Evolutionary conservation across 2,329 filamentous ascomycete genomes (phyloP), one percentile per base, ranked within the genome.

Genomic region (Epichloe festucae): DNA sequence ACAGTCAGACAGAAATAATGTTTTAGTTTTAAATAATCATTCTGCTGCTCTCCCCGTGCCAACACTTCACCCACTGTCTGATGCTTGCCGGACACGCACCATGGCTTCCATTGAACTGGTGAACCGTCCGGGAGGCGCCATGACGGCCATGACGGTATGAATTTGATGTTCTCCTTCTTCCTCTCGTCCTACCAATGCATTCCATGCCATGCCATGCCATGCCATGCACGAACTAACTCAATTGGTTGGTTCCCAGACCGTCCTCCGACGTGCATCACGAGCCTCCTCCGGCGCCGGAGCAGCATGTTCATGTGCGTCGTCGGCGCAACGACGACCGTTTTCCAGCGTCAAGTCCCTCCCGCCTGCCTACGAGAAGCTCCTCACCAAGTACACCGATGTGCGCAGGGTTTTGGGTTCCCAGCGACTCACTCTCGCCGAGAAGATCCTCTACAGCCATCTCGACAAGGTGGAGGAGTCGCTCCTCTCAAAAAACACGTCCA

Each of bases 401-500:
- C 77, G 78, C 50, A 77, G 79, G 50, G 79, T 95, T 10, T 77
- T 96, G 36, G 85, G 84, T 47, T 61, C 70, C 53, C 72, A 74
- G 58, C 73, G 75, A 52, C 79, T 98, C 54, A 96, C 91, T 2
- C 79, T 98, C 52, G 89, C 93, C 56, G 93, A 98, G 72, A 98
- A 98, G 79, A 96, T 98, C 62, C 79, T 98, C 53, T 98, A 97
- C 75, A 89, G 90, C 62, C 93, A 98, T 72, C 76, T 98, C 57
- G 85, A 93, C 70, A 87, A 89, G 63, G 81, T 84, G 6, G 90
- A 95, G 70, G 89, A 95, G 67, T 90, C 89, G 39, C 79, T 98
- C 50, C 75, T 95, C 54, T 81, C 79, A 50, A 81, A 82, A 50
- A 81, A 82, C 63, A 96, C 90, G 48, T 79, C 88, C 68, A 88